phyloP scores from a whole-genome alignment of 805 yeast genomes.

The Lipomyces sp. region DNA sequence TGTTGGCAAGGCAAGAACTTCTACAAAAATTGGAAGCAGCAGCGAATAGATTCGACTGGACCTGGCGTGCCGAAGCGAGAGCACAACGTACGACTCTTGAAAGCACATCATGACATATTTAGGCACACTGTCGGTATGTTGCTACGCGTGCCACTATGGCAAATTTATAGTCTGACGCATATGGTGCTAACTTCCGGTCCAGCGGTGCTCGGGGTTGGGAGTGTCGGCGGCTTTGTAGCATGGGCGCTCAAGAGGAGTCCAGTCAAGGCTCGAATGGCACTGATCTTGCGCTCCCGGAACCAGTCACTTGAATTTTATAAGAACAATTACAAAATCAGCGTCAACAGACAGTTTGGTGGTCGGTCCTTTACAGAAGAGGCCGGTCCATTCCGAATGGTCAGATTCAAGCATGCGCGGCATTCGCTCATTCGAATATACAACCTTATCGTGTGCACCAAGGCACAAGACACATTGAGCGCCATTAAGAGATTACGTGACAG shows the following conservation, averaged over 20 bases:
- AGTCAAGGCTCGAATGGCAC: neutral
- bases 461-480: constrained; percentile 73
- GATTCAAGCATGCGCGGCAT: constrained; percentile 1
- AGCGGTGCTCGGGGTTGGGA: neutral
- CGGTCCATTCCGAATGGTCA: neutral
- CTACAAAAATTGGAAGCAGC: neutral
- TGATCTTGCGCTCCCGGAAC: constrained; percentile 2
- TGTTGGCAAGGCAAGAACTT: neutral
- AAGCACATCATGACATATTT: constrained; percentile 2
- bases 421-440: constrained; percentile 4
- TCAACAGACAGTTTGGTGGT: neutral
- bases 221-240: neutral
- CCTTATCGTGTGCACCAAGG: constrained; percentile 73
- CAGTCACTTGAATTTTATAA: neutral
- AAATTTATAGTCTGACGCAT: neutral
- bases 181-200: neutral
- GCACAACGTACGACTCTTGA: neutral
- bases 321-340: neutral
- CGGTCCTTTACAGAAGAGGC: neutral
- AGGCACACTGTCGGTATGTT: neutral
- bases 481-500: constrained; percentile 6
- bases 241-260: constrained; percentile 4
- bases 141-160: neutral
- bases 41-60: neutral
- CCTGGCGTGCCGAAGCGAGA: constrained; percentile 2